Conservation (phyloP, 345 rosid species). For the Rhizophora mangle region DNA sequence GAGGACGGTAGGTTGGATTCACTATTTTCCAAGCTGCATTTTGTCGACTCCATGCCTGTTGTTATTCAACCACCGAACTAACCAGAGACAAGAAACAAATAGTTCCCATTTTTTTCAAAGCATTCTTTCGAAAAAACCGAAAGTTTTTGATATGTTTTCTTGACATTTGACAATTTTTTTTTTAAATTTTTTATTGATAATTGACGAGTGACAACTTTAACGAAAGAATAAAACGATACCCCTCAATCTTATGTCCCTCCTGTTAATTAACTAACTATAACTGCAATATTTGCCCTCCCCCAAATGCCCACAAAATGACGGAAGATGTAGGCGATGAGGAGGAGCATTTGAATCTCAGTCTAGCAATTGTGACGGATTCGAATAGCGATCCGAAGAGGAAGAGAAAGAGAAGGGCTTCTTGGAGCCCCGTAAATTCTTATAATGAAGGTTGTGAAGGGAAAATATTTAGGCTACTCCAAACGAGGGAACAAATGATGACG, state of each 20-base stretch:
- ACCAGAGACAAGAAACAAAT: constrained; percentile 11
- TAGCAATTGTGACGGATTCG: constrained; percentile 39
- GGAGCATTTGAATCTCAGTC: constrained; percentile 48
- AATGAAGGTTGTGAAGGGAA: constrained; percentile 37
- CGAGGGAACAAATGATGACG: constrained; percentile 56
- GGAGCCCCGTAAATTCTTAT: constrained; percentile 8
- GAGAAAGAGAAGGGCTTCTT: constrained; percentile 30
- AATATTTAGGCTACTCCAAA: constrained; percentile 45
- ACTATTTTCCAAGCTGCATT: constrained; percentile 33
- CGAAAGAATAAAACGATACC: no score
- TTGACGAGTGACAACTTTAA: no score
- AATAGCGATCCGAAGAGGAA: constrained; percentile 16
- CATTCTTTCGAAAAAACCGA: no score
- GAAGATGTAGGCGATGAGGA: constrained; percentile 30
- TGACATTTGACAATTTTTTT: no score
- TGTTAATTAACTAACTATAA: background rate
- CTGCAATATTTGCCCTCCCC: constrained; percentile 4
- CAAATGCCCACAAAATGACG: background rate
- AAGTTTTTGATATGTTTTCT: no score
- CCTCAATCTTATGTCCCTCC: no score
- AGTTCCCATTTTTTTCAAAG: background rate
- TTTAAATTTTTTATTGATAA: no score
- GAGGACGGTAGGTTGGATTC: constrained; percentile 38
- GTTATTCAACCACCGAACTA: constrained; percentile 33
- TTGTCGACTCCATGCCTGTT: constrained; percentile 38